These are phyloP conservation scores for Blastobotrys robertii DNA, from an alignment of 805 yeast genomes.

Conservation along the genomic window DNA sequence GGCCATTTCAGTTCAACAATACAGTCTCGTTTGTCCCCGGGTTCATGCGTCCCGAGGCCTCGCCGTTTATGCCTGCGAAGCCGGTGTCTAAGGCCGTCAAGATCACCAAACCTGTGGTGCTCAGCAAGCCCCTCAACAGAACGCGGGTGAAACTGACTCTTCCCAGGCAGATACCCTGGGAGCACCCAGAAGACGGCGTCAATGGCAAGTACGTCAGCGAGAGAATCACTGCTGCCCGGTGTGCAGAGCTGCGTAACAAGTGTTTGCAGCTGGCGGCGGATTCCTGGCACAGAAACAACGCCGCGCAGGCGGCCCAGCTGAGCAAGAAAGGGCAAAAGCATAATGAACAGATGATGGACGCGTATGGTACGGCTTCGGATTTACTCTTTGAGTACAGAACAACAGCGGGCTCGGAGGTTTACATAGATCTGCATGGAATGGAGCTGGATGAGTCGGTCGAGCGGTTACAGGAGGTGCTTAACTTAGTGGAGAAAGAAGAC, in stretches of 20 bases:
- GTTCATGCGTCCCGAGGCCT: background rate
- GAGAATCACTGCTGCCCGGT: constrained; percentile 18
- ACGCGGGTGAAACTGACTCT: constrained; percentile 2
- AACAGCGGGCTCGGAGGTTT: constrained; percentile 20
- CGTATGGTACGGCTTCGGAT: constrained; percentile 20
- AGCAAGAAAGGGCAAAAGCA: constrained; percentile 27
- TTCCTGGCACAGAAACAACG: constrained; percentile 25
- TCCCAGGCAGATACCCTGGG: constrained; percentile 23
- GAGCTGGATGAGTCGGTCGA: constrained; percentile 28
- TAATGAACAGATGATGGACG: constrained; percentile 21
- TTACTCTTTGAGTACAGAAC: constrained; percentile 17
- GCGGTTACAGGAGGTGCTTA: constrained; percentile 18
- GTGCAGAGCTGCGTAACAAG: constrained; percentile 26
- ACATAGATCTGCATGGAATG: constrained; percentile 28
- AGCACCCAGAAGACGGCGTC: constrained; percentile 13
- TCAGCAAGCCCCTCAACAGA: background rate
- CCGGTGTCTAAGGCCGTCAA: too few relatives aligned
- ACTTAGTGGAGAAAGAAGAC: constrained; percentile 16
- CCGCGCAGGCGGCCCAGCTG: constrained; percentile 22
- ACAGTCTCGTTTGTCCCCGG: constrained; percentile 1
- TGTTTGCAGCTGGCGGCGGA: constrained; percentile 26
- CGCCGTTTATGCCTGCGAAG: constrained; percentile 7
- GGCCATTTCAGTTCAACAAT: too few relatives aligned
- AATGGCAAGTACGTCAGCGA: constrained; percentile 21
- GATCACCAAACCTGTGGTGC: background rate